phyloP scores from a whole-genome alignment of 192 early-diverging fungal species.

The Linderina pennispora region DNA sequence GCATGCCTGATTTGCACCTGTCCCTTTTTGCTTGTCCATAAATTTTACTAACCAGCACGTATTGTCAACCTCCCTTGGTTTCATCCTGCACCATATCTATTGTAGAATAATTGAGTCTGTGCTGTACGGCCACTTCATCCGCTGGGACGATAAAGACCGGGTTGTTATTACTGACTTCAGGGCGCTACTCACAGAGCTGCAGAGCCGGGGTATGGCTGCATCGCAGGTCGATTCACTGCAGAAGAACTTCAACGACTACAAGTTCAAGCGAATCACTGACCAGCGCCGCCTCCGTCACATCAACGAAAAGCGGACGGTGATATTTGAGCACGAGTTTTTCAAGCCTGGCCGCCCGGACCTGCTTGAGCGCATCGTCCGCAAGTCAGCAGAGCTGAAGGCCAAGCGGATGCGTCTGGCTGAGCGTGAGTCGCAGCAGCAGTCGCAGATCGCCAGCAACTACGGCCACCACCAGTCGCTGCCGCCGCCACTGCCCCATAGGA shows the following conservation, averaged over 20 bases:
- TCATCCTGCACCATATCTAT: too few species aligned
- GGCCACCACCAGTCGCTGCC: constrained; percentile 6
- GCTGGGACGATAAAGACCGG: constrained; percentile 31
- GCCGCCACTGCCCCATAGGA: not conserved
- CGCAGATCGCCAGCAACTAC: not conserved
- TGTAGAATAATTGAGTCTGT: constrained; percentile 30
- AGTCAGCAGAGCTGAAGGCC: constrained; percentile 40
- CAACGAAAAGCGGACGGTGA: constrained; percentile 29
- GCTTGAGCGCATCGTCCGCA: constrained; percentile 31
- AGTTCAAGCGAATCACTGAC: constrained; percentile 40
- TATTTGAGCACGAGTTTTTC: constrained; percentile 38
- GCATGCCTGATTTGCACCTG: too few species aligned
- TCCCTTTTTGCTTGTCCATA: too few species aligned
- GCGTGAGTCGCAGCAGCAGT: constrained; percentile 3
- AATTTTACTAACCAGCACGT: too few species aligned
- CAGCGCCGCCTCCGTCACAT: constrained; percentile 45
- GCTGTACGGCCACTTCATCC: constrained; percentile 11
- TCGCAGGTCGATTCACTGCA: constrained; percentile 43
- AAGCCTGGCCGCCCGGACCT: constrained; percentile 31
- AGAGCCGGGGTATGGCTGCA: constrained; percentile 41
- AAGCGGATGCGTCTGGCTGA: too few species aligned
- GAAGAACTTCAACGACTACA: constrained; percentile 48
- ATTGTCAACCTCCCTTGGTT: too few species aligned
- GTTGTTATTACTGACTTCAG: constrained; percentile 40
- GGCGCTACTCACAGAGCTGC: constrained; percentile 32